phyloP scores from a whole-genome alignment of 441 rosid species.

The Hura crepitans region DNA sequence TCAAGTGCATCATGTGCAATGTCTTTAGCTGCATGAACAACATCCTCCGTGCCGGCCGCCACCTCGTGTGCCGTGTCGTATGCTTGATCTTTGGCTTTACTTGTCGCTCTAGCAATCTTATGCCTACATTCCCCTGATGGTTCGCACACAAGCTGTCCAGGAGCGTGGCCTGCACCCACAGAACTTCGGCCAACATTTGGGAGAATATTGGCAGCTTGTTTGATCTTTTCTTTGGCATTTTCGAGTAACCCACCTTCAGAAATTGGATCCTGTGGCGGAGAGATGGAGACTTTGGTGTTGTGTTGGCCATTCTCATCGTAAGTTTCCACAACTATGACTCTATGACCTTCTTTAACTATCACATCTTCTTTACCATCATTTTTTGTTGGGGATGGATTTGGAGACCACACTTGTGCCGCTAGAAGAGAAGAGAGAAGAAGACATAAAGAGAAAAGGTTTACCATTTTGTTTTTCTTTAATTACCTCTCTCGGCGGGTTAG shows the following conservation, averaged over 20 bases:
- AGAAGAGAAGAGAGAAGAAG: constrained; percentile 46
- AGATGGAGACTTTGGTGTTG: constrained; percentile 48
- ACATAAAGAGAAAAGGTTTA: constrained; percentile 42
- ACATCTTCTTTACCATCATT: constrained; percentile 31
- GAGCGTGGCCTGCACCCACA: constrained; percentile 4
- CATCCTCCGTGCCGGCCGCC: constrained; percentile 22
- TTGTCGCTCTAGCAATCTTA: constrained; percentile 37
- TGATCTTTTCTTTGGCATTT: constrained; percentile 28
- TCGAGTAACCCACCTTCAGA: background rate
- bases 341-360: constrained; percentile 55
- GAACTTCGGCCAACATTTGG: constrained; percentile 31
- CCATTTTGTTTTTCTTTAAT: constrained; percentile 25
- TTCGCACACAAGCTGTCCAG: constrained; percentile 54
- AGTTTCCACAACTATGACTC: constrained; percentile 45
- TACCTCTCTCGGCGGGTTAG: background rate
- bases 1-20: background rate
- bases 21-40: constrained; percentile 26
- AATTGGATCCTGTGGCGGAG: constrained; percentile 27
- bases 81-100: constrained; percentile 44
- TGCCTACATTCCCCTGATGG: constrained; percentile 56
- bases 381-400: constrained; percentile 20
- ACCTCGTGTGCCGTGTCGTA: too few relatives aligned
- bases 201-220: constrained; percentile 31
- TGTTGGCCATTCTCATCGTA: constrained; percentile 45
- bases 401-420: constrained; percentile 60